Evolutionary conservation across 352 stramenopile genomes (phyloP).

Genomic region (Achlya hypogyna): DNA sequence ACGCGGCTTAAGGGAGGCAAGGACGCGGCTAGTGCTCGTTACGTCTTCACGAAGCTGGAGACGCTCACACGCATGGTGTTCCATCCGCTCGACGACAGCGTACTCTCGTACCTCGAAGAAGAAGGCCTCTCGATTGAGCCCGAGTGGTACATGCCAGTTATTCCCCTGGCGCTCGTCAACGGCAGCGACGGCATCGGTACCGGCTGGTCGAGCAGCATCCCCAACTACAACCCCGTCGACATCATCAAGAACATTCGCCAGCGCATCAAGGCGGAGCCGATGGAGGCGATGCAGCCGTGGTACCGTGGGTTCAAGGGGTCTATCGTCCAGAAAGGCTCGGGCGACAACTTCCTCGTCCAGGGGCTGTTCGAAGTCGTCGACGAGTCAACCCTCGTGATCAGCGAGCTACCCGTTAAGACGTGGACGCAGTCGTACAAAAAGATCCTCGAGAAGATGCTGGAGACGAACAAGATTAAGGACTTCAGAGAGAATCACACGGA

Average conservation of each 20-base stretch:
- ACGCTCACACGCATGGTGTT: conserved; percentile 77
- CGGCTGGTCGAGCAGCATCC: conserved; percentile 89
- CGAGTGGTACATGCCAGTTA: conserved; percentile 91
- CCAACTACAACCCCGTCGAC: conserved; percentile 89
- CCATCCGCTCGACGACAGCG: conserved; percentile 82
- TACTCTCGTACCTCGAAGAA: conserved; percentile 87
- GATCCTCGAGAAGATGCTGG: conserved; percentile 86
- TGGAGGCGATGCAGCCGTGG: conserved; percentile 73
- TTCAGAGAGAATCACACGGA: conserved; percentile 91
- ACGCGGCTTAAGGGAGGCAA: conserved; percentile 95
- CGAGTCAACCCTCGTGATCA: conserved; percentile 89
- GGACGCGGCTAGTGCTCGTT: conserved; percentile 90
- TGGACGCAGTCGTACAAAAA: conserved; percentile 98
- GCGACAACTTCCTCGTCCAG: conserved; percentile 74
- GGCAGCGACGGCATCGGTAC: conserved; percentile 96
- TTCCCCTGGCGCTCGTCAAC: conserved; percentile 96
- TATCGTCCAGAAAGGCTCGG: conserved; percentile 73
- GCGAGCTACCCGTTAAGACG: conserved; percentile 91
- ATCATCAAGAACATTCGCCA: conserved; percentile 73
- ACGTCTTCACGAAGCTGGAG: conserved; percentile 92
- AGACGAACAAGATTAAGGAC: conserved; percentile 82
- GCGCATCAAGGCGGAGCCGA: conserved; percentile 50
- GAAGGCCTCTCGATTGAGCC: conserved; percentile 90
- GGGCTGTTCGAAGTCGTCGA: conserved; percentile 73
- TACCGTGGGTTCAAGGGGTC: conserved; percentile 87